phyloP scores from a whole-genome alignment of 208 protist genomes.

The Trypanosoma vivax region DNA sequence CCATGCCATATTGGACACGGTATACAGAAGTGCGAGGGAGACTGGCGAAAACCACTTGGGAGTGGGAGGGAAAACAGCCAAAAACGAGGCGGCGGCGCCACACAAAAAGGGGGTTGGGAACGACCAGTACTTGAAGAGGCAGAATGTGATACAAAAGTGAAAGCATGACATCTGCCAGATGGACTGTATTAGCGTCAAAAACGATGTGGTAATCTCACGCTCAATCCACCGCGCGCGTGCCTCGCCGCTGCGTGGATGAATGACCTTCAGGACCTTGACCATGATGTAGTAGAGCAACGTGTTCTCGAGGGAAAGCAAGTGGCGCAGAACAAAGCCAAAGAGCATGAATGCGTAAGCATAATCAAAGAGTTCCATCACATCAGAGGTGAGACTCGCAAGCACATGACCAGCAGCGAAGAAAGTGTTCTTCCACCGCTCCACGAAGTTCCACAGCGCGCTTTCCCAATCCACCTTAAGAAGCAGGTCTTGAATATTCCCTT shows the following conservation, averaged over 20 bases:
- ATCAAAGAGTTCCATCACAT: conserved; percentile 54
- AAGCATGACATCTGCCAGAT: conserved; percentile 75
- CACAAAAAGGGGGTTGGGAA: conserved; percentile 45
- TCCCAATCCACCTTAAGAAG: conserved; percentile 31
- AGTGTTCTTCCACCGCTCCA: conserved; percentile 26
- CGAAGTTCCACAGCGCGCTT: conserved; percentile 12
- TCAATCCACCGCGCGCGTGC: conserved; percentile 52
- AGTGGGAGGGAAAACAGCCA: conserved; percentile 55
- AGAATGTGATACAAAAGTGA: conserved; percentile 66
- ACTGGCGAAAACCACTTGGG: conserved; percentile 55
- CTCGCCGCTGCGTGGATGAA: conserved; percentile 44
- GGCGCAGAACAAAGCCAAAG: conserved; percentile 50
- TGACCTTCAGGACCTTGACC: conserved; percentile 39
- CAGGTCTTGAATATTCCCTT: background rate
- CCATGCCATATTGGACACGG: background rate
- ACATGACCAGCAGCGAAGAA: conserved; percentile 18
- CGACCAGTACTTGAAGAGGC: conserved; percentile 32
- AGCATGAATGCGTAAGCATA: conserved; percentile 52
- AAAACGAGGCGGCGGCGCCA: conserved; percentile 37
- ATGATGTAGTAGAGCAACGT: conserved; percentile 71
- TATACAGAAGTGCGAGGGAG: conserved; percentile 24
- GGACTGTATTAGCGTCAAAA: conserved; percentile 55
- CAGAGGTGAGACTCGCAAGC: conserved; percentile 19
- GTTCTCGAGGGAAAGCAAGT: conserved; percentile 57
- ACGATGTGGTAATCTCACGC: conserved; percentile 54